Evolutionary conservation across 2,329 filamentous ascomycete species (phyloP), one percentile per base, ranked within the genome.

Genomic region (Leptographium radiaticola): DNA sequence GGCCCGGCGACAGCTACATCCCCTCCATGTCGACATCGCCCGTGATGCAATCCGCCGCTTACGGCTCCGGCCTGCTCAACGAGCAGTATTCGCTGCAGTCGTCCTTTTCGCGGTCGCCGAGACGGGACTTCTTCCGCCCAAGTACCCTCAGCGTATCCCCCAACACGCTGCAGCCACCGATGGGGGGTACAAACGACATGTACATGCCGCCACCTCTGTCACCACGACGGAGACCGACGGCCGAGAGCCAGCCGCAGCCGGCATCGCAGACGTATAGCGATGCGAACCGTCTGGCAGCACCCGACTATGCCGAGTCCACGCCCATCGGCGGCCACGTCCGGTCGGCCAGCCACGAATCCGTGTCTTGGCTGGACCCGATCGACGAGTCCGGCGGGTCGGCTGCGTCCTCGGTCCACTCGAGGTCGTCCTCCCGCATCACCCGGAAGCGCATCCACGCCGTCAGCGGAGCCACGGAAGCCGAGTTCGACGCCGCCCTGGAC

Each of bases 281-380:
- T 12, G 6, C 31, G 16, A 36, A 10, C 9, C 31, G 45, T 16
- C 31, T 36, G 31, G 31, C 16, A 18, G 20, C 33, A 13, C 31
- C 15, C n/a, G 13, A 31, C 31, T 18, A 12, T 8, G 34, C 9
- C 18, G 18, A 8, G 4, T 33, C 33, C 2, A 10, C 42, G 2
- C 40, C 6, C 9, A 43, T 44, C 15, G 43, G 55, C 18, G 47
- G 55, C 18, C 79, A 81, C 59, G 67, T 67, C 25, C 70, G 80
- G 56, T 82, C 80, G 30, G 75, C 79, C 12, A 91, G 87, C 63
- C 83, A 85, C 57, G 87, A 89, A 64, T 88, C 87, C 6, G 89
- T 86, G 52, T 95, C 89, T 1, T 95, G 90, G 90, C 70, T 95
- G n/a, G 88, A 95, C 64, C 91, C 89, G 1, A 93, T 94, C 54